phyloP scores from a whole-genome alignment of 75 land plant genomes.

The Larix kaempferi region DNA sequence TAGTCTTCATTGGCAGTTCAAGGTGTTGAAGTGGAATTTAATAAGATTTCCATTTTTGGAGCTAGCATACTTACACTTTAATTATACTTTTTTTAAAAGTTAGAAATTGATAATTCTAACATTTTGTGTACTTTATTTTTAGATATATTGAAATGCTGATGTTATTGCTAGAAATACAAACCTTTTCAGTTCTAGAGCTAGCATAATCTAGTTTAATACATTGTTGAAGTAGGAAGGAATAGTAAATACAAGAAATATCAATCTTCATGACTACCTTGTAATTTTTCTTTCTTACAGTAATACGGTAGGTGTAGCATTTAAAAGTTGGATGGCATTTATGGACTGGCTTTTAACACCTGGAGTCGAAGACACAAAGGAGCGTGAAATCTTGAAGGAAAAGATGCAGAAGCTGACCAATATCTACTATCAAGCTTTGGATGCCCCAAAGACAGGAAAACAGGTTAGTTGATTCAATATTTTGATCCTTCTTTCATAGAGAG shows the following conservation, averaged over 20 bases:
- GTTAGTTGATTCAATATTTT: slow-evolving; percentile 18
- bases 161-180: too few species aligned
- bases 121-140: too few species aligned
- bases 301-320: slow-evolving; percentile 43
- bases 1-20: too few species aligned
- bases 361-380: slow-evolving; percentile 25
- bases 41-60: too few species aligned
- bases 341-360: slow-evolving; percentile 46
- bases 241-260: neutral
- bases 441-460: slow-evolving; percentile 69
- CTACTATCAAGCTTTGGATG: slow-evolving; percentile 75
- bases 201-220: neutral
- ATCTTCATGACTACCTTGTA: neutral
- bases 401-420: slow-evolving; percentile 50
- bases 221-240: neutral
- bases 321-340: slow-evolving; percentile 65
- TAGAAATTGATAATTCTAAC: too few species aligned
- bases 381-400: slow-evolving; percentile 20
- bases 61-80: too few species aligned
- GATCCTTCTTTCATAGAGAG: neutral
- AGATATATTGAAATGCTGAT: too few species aligned
- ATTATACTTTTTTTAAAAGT: too few species aligned
- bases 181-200: neutral
- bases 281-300: slow-evolving; percentile 29
- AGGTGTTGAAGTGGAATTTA: too few species aligned